phyloP scores from a whole-genome alignment of 2,329 filamentous ascomycete species.

The Trichoderma sp. region DNA sequence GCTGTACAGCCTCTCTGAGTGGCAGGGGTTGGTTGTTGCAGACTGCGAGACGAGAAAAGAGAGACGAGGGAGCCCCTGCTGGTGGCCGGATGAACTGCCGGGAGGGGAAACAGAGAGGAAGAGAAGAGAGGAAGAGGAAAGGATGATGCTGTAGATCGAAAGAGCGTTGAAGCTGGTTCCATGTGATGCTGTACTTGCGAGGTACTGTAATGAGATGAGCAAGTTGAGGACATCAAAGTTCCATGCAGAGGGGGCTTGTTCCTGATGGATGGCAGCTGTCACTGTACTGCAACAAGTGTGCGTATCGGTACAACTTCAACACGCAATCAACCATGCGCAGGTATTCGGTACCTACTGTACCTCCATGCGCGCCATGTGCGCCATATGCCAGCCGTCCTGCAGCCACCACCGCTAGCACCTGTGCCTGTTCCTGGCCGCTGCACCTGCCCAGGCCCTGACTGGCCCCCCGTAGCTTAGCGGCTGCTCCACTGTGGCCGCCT shows the following conservation, averaged over 20 bases:
- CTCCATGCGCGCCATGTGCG: not conserved
- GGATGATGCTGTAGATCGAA: too few relatives aligned
- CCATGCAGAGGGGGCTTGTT: not conserved
- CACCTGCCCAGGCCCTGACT: not conserved
- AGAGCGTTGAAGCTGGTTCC: not conserved
- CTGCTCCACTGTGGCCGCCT: slow-evolving; percentile 18
- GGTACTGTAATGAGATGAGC: not conserved
- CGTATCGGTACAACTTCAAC: not conserved
- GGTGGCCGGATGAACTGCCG: not conserved
- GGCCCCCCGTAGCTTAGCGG: slow-evolving; percentile 5
- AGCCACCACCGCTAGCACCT: not conserved
- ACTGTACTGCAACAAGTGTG: not conserved
- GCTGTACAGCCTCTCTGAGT: not conserved
- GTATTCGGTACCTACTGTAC: not conserved
- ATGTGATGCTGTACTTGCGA: too few relatives aligned
- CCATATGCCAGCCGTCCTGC: not conserved
- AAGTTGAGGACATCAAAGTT: not conserved
- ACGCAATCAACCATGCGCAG: not conserved
- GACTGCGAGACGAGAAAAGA: not conserved
- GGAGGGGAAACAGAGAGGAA: not conserved
- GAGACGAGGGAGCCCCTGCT: not conserved
- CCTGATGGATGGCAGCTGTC: not conserved
- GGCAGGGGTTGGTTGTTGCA: not conserved
- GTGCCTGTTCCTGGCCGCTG: not conserved
- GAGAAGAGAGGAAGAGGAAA: not conserved